A percentile compares a stretch with the other conserved stretches of the same genome.
Evolutionary conservation across 139 green algal genomes (phyloP).

Genomic region (Micractinium conductrix): DNA sequence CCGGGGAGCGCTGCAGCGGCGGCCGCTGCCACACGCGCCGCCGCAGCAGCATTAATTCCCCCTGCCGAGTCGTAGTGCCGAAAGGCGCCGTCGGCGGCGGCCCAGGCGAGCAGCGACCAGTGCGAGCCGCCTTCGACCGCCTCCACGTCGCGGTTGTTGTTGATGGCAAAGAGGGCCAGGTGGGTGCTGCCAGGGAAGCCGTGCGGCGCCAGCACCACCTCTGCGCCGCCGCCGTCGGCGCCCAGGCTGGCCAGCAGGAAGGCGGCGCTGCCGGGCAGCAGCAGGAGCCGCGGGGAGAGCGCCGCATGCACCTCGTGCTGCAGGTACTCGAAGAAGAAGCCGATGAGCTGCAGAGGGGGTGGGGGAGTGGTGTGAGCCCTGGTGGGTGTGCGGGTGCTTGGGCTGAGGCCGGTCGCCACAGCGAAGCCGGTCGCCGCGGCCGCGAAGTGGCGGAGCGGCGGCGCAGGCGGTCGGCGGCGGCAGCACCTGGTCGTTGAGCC

Average conservation of each 20-base stretch:
- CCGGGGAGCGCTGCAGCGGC: neutral
- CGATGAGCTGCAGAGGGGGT: constrained; percentile 54
- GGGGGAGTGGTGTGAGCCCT: too few relatives aligned
- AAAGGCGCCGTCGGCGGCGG: constrained; percentile 40
- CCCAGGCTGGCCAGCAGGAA: constrained; percentile 57
- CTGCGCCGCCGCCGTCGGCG: neutral
- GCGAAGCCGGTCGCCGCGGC: too few relatives aligned
- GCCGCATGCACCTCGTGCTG: constrained; percentile 41
- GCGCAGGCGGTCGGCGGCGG: too few relatives aligned
- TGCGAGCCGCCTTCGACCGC: constrained; percentile 61
- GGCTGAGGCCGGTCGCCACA: too few relatives aligned
- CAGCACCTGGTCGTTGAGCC: constrained; percentile 79
- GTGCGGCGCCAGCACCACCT: constrained; percentile 6
- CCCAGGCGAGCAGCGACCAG: constrained; percentile 67
- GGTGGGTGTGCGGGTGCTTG: too few relatives aligned
- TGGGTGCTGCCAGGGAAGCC: neutral
- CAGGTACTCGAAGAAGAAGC: constrained; percentile 77
- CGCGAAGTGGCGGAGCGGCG: too few relatives aligned
- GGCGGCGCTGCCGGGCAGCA: constrained; percentile 37
- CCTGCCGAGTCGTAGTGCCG: constrained; percentile 65
- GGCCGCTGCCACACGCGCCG: constrained; percentile 4
- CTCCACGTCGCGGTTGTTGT: constrained; percentile 68
- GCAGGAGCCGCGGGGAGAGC: neutral
- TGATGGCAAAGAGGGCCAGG: constrained; percentile 73
- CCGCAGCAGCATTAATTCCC: constrained; percentile 44